Evolutionary conservation across 2,329 filamentous ascomycete species (phyloP).

Genomic region (Trichothecium sympodiale): DNA sequence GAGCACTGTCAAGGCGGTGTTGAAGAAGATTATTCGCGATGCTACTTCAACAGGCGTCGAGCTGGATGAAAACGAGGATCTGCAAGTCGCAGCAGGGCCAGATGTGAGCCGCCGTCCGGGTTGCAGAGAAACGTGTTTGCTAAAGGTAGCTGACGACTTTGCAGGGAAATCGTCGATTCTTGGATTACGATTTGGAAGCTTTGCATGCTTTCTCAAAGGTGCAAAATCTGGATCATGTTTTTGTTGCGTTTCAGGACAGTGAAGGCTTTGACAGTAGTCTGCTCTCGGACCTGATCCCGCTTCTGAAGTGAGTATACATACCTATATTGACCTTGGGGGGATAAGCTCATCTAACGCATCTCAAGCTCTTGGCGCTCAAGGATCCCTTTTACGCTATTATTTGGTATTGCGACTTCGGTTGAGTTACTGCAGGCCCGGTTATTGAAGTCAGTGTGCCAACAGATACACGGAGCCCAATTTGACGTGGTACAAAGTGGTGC

Average conservation of each 20-base stretch:
- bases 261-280: slow-evolving; percentile 68
- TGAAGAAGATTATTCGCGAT: slow-evolving; percentile 65
- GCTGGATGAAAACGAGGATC: slow-evolving; percentile 45
- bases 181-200: slow-evolving; percentile 71
- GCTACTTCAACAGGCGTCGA: slow-evolving; percentile 42
- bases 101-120: slow-evolving; percentile 27
- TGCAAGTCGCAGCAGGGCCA: slow-evolving; percentile 30
- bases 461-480: slow-evolving; percentile 61
- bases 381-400: slow-evolving; percentile 66
- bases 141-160: not conserved
- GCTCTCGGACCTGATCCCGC: slow-evolving; percentile 58
- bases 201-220: slow-evolving; percentile 48
- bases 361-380: slow-evolving; percentile 56
- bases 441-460: slow-evolving; percentile 55
- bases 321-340: not conserved
- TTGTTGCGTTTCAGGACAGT: slow-evolving; percentile 69
- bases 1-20: slow-evolving; percentile 59
- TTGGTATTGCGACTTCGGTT: slow-evolving; percentile 72
- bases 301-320: slow-evolving; percentile 47
- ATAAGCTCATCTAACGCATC: slow-evolving; percentile 16
- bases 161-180: slow-evolving; percentile 37
- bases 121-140: slow-evolving; percentile 7
- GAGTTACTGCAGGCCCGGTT: slow-evolving; percentile 69
- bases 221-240: slow-evolving; percentile 45
- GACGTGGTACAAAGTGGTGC: slow-evolving; percentile 64